phyloP scores from a whole-genome alignment of 148 eudicot species.

The Simmondsia chinensis region DNA sequence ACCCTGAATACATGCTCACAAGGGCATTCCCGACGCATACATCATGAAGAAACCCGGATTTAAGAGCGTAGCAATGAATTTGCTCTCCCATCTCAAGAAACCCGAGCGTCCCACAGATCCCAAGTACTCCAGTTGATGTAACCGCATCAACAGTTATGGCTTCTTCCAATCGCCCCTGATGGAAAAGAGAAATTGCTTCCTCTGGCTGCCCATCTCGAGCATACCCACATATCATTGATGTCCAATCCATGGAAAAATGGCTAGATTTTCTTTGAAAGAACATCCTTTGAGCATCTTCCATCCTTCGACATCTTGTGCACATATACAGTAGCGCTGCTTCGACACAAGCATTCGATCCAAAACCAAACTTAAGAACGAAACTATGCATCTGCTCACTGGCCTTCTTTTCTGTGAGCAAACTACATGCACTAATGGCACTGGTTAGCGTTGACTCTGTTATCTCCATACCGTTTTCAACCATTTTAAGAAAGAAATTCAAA shows the following conservation, averaged over 20 bases:
- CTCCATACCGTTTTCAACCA: slow-evolving; percentile 53
- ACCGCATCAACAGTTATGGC: slow-evolving; percentile 41
- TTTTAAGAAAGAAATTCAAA: slow-evolving; percentile 43
- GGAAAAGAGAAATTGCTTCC: slow-evolving; percentile 52
- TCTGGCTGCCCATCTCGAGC: slow-evolving; percentile 66
- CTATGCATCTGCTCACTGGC: slow-evolving; percentile 65
- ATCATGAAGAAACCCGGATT: slow-evolving; percentile 41
- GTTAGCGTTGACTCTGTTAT: slow-evolving; percentile 59
- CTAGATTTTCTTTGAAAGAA: slow-evolving; percentile 20
- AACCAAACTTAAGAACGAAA: slow-evolving; percentile 65
- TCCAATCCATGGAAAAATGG: slow-evolving; percentile 31
- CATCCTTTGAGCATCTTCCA: slow-evolving; percentile 60
- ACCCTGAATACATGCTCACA: slow-evolving; percentile 69
- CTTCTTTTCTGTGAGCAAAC: slow-evolving; percentile 33
- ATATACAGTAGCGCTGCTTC: slow-evolving; percentile 75
- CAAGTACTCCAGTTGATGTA: slow-evolving; percentile 41
- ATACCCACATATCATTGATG: slow-evolving; percentile 74
- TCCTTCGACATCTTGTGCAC: slow-evolving; percentile 77
- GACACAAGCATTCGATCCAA: slow-evolving; percentile 30
- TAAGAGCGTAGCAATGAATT: slow-evolving; percentile 46
- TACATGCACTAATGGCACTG: slow-evolving; percentile 60
- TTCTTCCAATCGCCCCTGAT: slow-evolving; percentile 23
- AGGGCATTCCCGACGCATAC: slow-evolving; percentile 53
- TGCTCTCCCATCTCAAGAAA: slow-evolving; percentile 54
- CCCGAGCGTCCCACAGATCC: slow-evolving; percentile 67